Evolutionary conservation across 2,329 filamentous ascomycete species (phyloP).

Genomic region (Phyllosticta ampelicida): DNA sequence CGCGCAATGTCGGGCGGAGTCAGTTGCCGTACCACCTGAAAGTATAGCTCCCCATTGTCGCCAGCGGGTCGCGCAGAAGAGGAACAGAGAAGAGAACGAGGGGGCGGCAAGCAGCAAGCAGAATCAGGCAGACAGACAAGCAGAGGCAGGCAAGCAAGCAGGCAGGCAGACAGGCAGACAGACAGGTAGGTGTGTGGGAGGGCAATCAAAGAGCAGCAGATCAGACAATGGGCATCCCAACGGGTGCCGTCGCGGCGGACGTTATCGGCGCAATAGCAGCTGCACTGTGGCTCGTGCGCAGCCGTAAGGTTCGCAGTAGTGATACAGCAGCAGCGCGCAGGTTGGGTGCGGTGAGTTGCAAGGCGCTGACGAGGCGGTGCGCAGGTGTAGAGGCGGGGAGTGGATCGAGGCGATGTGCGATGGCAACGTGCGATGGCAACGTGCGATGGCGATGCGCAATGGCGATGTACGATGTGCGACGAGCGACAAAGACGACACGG

Average conservation of each 20-base stretch:
- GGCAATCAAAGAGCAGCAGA: background rate
- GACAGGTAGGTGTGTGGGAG: background rate
- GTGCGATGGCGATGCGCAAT: too few relatives aligned
- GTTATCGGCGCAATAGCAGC: background rate
- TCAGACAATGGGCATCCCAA: background rate
- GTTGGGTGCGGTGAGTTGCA: too few relatives aligned
- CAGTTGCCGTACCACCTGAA: conserved; percentile 53
- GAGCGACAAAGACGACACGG: background rate
- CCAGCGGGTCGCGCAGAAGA: conserved; percentile 5
- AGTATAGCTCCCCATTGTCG: conserved; percentile 54
- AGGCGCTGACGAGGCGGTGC: background rate
- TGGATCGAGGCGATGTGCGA: background rate
- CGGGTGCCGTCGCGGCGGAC: background rate
- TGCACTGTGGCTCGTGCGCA: background rate
- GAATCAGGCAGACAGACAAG: too few relatives aligned
- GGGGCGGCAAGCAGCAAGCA: background rate
- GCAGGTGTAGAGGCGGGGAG: background rate
- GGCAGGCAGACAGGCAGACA: too few relatives aligned
- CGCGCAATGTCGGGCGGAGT: conserved; percentile 6
- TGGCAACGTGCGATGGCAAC: too few relatives aligned
- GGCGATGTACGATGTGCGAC: background rate
- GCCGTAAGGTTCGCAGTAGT: background rate
- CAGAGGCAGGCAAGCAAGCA: background rate
- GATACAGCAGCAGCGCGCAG: background rate
- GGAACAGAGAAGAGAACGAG: background rate